These are phyloP conservation scores for Corylus americana DNA, from an alignment of 306 rosid genomes.

Conservation along the genomic window DNA sequence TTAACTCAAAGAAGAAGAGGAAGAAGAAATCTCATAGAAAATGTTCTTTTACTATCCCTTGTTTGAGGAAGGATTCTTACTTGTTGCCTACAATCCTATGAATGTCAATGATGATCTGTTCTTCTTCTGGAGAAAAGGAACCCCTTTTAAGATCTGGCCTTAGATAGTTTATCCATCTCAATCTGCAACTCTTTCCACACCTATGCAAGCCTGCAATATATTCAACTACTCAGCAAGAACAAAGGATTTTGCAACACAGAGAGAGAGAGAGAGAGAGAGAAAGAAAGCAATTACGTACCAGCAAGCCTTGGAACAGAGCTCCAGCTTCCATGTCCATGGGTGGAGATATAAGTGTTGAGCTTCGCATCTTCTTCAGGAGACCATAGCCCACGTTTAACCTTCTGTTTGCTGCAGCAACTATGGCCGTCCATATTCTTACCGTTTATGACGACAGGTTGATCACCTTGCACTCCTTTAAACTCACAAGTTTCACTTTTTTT, in stretches of 20 bases:
- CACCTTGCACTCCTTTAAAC: not conserved
- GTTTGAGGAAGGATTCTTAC: slow-evolving; percentile 9
- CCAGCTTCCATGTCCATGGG: slow-evolving; percentile 57
- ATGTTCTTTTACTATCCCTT: not conserved
- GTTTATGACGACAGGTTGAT: too few relatives aligned
- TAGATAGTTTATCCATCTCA: slow-evolving; percentile 59
- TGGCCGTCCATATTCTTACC: slow-evolving; percentile 26
- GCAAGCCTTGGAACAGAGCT: slow-evolving; percentile 62
- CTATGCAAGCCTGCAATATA: slow-evolving; percentile 44
- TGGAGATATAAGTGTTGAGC: slow-evolving; percentile 44
- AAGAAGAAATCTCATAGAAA: not conserved
- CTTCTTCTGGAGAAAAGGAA: slow-evolving; percentile 49
- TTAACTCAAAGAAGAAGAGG: not conserved
- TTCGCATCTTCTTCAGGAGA: slow-evolving; percentile 65
- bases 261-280: not conserved
- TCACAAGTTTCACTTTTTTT: not conserved
- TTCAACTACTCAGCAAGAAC: not conserved
- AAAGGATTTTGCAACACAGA: too few relatives aligned
- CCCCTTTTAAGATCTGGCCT: slow-evolving; percentile 59
- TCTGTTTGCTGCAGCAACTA: slow-evolving; percentile 54
- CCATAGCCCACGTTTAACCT: slow-evolving; percentile 60
- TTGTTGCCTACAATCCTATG: slow-evolving; percentile 57
- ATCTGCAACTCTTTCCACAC: slow-evolving; percentile 60
- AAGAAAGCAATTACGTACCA: slow-evolving; percentile 11
- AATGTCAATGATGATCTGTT: slow-evolving; percentile 51